phyloP scores from a whole-genome alignment of 306 rosid species.

The Mimosa pudica region DNA sequence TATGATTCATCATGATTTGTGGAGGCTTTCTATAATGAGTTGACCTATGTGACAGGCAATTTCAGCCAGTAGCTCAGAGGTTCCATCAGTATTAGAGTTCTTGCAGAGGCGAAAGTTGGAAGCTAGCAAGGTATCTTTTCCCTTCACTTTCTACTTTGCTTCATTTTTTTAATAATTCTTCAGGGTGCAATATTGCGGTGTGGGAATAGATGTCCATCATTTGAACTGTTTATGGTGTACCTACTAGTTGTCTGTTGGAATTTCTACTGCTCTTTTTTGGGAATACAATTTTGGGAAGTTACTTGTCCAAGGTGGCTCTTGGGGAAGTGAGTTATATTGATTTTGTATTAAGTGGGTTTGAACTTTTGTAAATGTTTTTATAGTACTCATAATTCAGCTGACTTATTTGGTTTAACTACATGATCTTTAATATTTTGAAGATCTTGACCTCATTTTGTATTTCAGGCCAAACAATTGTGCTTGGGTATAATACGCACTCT shows the following conservation, averaged over 20 bases:
- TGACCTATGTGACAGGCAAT: conserved; percentile 65
- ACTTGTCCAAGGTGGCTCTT: conserved; percentile 22
- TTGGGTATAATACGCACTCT: conserved; percentile 69
- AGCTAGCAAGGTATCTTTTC: conserved; percentile 64
- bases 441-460: conserved; percentile 29
- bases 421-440: not conserved
- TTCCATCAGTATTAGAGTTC: conserved; percentile 86
- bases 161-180: conserved; percentile 27
- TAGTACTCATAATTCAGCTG: not conserved
- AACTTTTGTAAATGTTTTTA: not conserved
- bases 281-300: conserved; percentile 19
- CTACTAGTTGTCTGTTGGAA: conserved; percentile 29
- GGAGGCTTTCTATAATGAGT: conserved; percentile 31
- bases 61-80: conserved; percentile 96
- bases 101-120: conserved; percentile 92
- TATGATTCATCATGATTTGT: conserved; percentile 16
- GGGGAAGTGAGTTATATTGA: conserved; percentile 21
- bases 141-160: conserved; percentile 13
- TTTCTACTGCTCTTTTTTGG: conserved; percentile 7
- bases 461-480: conserved; percentile 94
- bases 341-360: conserved; percentile 25
- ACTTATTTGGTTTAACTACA: conserved; percentile 25
- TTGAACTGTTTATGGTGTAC: conserved; percentile 20
- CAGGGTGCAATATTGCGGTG: conserved; percentile 30
- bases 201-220: conserved; percentile 21